phyloP scores from a whole-genome alignment of 2,329 filamentous ascomycete species.

The Paracoccidioides brasiliensis region DNA sequence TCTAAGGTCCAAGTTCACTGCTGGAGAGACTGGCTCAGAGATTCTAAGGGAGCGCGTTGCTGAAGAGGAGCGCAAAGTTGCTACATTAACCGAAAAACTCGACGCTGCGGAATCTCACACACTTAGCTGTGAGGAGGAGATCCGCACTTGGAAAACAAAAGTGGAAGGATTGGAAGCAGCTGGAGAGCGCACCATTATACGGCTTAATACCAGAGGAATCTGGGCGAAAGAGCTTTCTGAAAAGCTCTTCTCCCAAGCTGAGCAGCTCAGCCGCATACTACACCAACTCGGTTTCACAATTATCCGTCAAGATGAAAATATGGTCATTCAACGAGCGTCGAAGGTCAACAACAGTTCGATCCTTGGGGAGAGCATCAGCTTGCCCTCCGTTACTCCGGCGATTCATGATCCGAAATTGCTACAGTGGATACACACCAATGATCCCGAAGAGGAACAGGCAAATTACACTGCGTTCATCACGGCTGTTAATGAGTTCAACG shows the following conservation, averaged over 20 bases:
- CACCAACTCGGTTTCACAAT: constrained; percentile 80
- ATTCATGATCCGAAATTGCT: constrained; percentile 55
- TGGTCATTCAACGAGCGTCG: constrained; percentile 60
- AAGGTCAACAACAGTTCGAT: constrained; percentile 34
- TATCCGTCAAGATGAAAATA: constrained; percentile 55
- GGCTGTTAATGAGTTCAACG: constrained; percentile 63
- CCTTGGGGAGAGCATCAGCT: constrained; percentile 23
- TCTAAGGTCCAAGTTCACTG: constrained; percentile 58
- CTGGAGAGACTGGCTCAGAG: constrained; percentile 74
- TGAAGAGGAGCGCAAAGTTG: constrained; percentile 61
- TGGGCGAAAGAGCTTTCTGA: constrained; percentile 75
- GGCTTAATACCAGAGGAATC: constrained; percentile 56
- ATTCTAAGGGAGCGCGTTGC: constrained; percentile 60
- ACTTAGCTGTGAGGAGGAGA: constrained; percentile 62
- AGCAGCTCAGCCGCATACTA: constrained; percentile 67
- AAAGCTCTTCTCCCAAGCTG: constrained; percentile 68
- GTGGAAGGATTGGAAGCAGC: constrained; percentile 19
- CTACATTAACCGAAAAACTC: constrained; percentile 54
- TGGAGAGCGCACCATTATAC: constrained; percentile 30
- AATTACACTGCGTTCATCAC: constrained; percentile 65
- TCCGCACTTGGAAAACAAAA: constrained; percentile 55
- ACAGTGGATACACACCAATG: constrained; percentile 65
- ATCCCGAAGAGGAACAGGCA: constrained; percentile 52
- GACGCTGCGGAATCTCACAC: constrained; percentile 63
- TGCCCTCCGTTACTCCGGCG: constrained; percentile 25